Evolutionary conservation across 2,329 filamentous ascomycete genomes (phyloP), one percentile per base, ranked within the genome.

Genomic region (Pestalotiopsis sp.): DNA sequence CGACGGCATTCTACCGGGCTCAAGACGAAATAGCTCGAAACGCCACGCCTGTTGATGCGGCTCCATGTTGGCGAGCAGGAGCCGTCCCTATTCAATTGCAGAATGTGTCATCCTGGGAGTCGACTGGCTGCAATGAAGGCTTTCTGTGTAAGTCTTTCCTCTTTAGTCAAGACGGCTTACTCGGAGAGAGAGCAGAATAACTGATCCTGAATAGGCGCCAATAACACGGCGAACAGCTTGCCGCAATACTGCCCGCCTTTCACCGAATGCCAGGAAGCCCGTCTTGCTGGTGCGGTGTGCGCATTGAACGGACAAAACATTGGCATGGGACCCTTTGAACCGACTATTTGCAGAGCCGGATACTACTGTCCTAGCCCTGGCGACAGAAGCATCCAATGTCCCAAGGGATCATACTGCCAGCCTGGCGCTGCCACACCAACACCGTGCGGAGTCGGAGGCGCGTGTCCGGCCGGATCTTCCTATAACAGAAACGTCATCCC

Each of bases 331-430:
- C 80, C 79, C 2, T 84, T 85, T 65, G 87, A 88, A 70, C 87
- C 87, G 1, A 77, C 85, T 3, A 74, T 88, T 7, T 89, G 86
- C 72, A 79, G 79, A 55, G 71, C 80, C 49, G 86, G 86, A 2
- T 79, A 75, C 64, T 88, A 87, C 70, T 88, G 87, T 64, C 85
- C 86, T 1, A 74, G 71, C 6, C 73, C 74, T 2, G 83, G 83
- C 11, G 81, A 76, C 6, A 72, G 82, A 67, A 80, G 79, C 58
- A 71, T 83, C 3, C 64, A 69, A 11, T 88, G 87, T 65, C 85
- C 85, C 0, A 69, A 77, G 9, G 85, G 85, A 27, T 79, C 79
- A 2, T 89, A 85, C 70, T 89, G 87, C 69, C 85, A 85, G 38
- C 80, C 81, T 0, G 87, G 87, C 5, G 81, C 84, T 4, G 74